Base-by-base conservation (phyloP, 2,329 filamentous ascomycete genomes). In the Aspergillus hiratsukae region DNA sequence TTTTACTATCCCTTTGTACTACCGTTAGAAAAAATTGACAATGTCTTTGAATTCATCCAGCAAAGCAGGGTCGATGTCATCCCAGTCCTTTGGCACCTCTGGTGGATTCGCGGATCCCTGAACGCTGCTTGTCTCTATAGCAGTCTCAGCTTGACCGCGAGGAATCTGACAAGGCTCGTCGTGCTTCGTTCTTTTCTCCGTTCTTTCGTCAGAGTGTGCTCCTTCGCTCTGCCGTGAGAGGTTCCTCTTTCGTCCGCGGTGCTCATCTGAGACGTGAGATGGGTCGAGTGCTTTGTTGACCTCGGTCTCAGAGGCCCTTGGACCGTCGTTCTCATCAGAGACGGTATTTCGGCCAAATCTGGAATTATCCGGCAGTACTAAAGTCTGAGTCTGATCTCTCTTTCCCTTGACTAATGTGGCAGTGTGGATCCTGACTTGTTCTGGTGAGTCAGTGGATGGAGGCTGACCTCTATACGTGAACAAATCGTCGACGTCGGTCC, bases 21-120 rank as follows among this genome's bases (percentile, higher is more conserved):
- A 23, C 19, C 40, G 2, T 45, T 57, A 73, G 45, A 73, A 64
- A 54, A 77, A 72, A 51, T 75, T 71, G 53, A 76, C 70, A 57
- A 74, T 65, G 51, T 75, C 69, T 43, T 71, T 71, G 56, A 75
- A 77, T 58, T 77, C 72, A 53, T 75, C 68, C 53, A 76, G 60
- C 35, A 78, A 50, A 48, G 64, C 62, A 45, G 68, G 67, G 49
- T 74, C 74, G 25, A 77, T 67, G 28, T 69, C 73, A 25, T 73
- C 69, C 72, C 73, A 76, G 46, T 59, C 58, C 17, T 37, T 29
- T 14, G 57, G 49, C 7, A 54, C 37, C 35, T 46, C 28, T 49
- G 9, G 17, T 23, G 25, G 27, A 17, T 25, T 11, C 1, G 19
- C 23, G 9, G 49, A n/a, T n/a, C 54, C 53, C 7, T 51, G 49